Evolutionary conservation across 495 filamentous ascomycete genomes (phyloP), one percentile per base, ranked within the genome.

Genomic region (Talaromyces proteolyticus): DNA sequence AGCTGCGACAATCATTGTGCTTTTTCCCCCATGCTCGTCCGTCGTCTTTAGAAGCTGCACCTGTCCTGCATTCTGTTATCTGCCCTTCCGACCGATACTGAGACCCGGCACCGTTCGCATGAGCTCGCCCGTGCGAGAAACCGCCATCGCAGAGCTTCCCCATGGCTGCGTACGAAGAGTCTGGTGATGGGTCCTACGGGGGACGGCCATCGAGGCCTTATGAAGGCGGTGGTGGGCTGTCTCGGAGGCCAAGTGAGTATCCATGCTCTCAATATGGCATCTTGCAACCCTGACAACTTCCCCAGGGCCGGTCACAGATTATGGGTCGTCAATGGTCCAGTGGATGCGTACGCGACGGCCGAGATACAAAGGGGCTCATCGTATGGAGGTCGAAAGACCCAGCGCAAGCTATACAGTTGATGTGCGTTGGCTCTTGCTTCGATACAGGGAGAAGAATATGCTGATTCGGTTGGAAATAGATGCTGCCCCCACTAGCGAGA

Each of bases 331-430:
- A 5, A 79, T 95, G 64, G 84, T 89, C 45, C 87, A 91, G 68
- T 98, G 88, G 87, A 91, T 96, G 87, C 86, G 85, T 57, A 81
- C 88, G 62, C 82, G 92, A 24, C 79, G 83, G 56, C 87, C 89
- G 14, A 77, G 79, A 53, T 95, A 86, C 68, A 82, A 81, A 61
- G 81, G 81, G 22, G 74, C 74, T 20, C 79, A 80, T 50, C 66
- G 67, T 23, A 75, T 88, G 60, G 90, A 95, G 68, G 63, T 77
- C 41, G 91, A 95, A 66, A 75, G 92, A 47, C 93, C 93, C 2
- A 93, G 87, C 60, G 61, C 85, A 10, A 94, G 87, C 62, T 96
- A 91, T 60, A 84, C 92, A 18, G 82, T 94, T 34, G 89, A 96
- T 77, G 90, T 93, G 62, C 70, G 87, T 20, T 20, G 17, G 10